Conservation (phyloP, 768 basidiomycete species). For the Cyclocybe aegerita region DNA sequence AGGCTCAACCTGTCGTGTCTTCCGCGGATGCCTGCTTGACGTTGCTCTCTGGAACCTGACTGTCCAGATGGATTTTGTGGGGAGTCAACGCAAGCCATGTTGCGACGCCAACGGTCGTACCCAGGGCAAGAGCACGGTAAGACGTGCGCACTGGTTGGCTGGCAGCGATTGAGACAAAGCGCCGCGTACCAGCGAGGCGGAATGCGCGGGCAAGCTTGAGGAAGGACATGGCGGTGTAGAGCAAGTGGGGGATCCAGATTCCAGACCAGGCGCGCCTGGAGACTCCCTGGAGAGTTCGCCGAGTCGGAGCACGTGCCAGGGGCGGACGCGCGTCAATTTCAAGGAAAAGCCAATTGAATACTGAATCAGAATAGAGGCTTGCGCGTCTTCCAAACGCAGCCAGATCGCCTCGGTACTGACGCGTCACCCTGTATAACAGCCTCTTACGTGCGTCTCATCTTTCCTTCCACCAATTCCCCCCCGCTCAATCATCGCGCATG, state of each 20-base stretch:
- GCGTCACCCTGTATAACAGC: conserved; percentile 21
- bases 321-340: conserved; percentile 17
- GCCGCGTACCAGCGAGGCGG: conserved; percentile 11
- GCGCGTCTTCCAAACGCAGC: conserved; percentile 19
- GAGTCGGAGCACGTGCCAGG: conserved; percentile 15
- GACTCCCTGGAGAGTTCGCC: not conserved
- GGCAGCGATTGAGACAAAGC: conserved; percentile 15
- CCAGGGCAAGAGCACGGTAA: conserved; percentile 26
- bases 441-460: conserved; percentile 5
- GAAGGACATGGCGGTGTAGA: conserved; percentile 18
- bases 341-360: not conserved
- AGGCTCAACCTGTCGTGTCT: conserved; percentile 26
- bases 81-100: conserved; percentile 18
- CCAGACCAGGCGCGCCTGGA: too few species aligned
- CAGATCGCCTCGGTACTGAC: conserved; percentile 11
- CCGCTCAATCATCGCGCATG: not conserved
- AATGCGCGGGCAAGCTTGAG: conserved; percentile 14
- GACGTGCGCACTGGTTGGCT: conserved; percentile 12
- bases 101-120: conserved; percentile 27
- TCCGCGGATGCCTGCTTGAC: conserved; percentile 8
- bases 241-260: not conserved
- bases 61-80: conserved; percentile 44
- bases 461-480: not conserved
- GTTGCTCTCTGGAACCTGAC: conserved; percentile 6
- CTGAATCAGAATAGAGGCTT: conserved; percentile 14